phyloP scores from a whole-genome alignment of 179 eudicot genomes.

The Actinidia arguta region DNA sequence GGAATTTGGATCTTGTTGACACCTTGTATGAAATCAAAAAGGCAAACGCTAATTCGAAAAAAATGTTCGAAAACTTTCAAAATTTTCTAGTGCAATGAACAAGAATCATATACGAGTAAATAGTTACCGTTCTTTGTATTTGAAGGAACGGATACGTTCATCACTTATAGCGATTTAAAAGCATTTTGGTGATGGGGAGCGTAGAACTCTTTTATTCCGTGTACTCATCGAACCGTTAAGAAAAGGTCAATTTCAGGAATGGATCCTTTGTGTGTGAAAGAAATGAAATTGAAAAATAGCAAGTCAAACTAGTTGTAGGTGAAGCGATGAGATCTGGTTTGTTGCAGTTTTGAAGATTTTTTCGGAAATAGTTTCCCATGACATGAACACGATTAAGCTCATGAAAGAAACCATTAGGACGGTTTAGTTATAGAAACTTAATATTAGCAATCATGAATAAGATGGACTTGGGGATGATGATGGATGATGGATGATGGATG shows the following conservation, averaged over 20 bases:
- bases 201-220: not conserved
- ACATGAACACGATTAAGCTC: not conserved
- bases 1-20: not conserved
- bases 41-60: not conserved
- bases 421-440: not conserved
- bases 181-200: not conserved
- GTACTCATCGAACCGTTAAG: not conserved
- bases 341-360: not conserved
- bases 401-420: not conserved
- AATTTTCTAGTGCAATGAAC: not conserved
- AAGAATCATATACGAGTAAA: not conserved
- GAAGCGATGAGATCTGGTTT: not conserved
- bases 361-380: constrained; percentile 16
- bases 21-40: not conserved
- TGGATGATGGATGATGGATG: too few species aligned
- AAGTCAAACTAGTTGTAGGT: constrained; percentile 6
- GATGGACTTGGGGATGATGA: not conserved
- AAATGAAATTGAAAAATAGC: not conserved
- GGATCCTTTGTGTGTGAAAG: not conserved
- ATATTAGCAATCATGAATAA: too few species aligned
- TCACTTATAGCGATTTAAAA: not conserved
- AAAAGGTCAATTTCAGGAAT: not conserved
- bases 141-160: not conserved
- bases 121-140: not conserved
- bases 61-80: not conserved